Evolutionary conservation across 2,329 filamentous ascomycete species (phyloP), one percentile per base, ranked within the genome.

Genomic region (Colletotrichum lupini): DNA sequence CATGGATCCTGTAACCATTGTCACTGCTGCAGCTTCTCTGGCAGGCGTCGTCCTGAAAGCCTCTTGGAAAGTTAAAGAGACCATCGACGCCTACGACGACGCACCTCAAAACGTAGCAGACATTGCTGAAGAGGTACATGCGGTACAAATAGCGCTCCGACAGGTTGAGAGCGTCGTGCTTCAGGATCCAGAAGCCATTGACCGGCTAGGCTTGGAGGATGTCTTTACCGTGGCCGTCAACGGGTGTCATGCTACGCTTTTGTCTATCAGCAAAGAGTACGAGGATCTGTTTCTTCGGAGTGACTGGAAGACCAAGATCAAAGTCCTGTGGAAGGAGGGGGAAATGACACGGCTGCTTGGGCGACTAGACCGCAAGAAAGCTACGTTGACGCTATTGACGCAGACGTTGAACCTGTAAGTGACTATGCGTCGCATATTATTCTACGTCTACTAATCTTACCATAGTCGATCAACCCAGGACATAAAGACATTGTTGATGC

Each of bases 1-100:
- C 32, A 80, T 82, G 78, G 73, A 76, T 14, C 79, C 80, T 2
- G 79, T 86, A 73, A 74, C 28, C 19, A 58, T 72, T 22, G 58
- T 67, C 22, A 74, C 72, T n/a, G 72, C 62, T 14, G 62, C 72
- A 26, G 68, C 68, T 24, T 72, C 72, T 5, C 53, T 74, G 37
- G 72, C 72, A 4, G 72, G 68, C 26, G 62, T 42, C 22, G 63
- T 74, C 16, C 37, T 74, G 24, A 59, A 70, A 3, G 72, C 68
- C n/a, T 71, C 72, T 2, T 64, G 72, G 28, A 74, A 74, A 37
- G 42, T 72, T 57, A 74, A 72, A n/a, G 56, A 74, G 19, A 63
- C 42, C 19, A 6, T 74, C 16, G 72, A 72, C 32, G 55, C 55
- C 22, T 58, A 72, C 11, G 67, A 67, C 5, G 46, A 74, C 8